A percentile compares a stretch with the other conserved stretches of the same genome.
phyloP scores from a whole-genome alignment of 345 rosid genomes.

The Gossypium raimondii region DNA sequence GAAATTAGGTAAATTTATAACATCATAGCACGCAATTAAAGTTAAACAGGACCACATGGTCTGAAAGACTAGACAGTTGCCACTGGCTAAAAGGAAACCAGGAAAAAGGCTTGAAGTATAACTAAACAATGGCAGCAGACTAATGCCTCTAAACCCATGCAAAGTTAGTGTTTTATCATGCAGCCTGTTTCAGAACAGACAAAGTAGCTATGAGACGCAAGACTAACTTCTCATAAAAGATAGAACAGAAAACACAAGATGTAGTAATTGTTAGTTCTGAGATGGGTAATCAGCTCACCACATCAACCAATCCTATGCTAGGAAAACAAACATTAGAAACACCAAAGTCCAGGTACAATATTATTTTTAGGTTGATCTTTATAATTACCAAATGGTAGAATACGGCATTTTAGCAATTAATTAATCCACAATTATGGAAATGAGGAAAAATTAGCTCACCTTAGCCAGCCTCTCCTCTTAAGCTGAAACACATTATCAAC shows the following conservation, averaged over 20 bases:
- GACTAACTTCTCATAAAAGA: not conserved
- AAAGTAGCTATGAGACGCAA: not conserved
- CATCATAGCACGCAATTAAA: not conserved
- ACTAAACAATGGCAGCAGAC: not conserved
- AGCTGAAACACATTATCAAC: constrained; percentile 97
- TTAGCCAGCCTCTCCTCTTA: constrained; percentile 95
- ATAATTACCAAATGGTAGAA: not conserved
- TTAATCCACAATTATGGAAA: not conserved
- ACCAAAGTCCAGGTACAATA: not conserved
- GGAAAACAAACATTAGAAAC: not conserved
- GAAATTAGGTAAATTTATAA: not conserved
- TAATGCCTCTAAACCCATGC: constrained; percentile 1
- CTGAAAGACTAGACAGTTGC: not conserved
- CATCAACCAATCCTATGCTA: not conserved
- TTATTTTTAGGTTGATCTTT: not conserved
- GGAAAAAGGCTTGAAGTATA: constrained; percentile 4
- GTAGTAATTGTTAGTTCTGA: not conserved
- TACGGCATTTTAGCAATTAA: not conserved
- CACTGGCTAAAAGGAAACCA: not conserved
- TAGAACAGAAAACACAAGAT: constrained; percentile 6
- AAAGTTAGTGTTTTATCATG: not conserved
- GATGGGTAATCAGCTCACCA: not conserved
- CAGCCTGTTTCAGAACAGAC: not conserved
- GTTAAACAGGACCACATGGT: not conserved
- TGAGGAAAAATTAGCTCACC: constrained; percentile 42